Evolutionary conservation across 805 yeast species (phyloP), one percentile per base, ranked within the genome.

Genomic region (Pichia scutulata): DNA sequence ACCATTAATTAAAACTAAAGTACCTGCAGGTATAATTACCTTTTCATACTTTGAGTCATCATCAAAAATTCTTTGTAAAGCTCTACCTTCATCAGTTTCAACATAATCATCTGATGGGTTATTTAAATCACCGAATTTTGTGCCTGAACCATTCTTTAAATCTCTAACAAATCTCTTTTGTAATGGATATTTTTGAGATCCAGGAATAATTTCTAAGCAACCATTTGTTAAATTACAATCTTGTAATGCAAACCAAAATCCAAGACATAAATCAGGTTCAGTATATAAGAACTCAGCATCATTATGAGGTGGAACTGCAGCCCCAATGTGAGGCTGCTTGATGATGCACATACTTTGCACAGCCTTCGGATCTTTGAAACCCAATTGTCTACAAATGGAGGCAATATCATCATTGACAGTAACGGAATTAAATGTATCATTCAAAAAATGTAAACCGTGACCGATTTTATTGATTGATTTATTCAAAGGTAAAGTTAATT

Each of bases 191-290:
- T 66, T 69, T 60, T 86, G 93, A 4, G 87, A 77, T 0, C 90
- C 92, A 0, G 90, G 89, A 16, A 77, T 71, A 58, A 74, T 84
- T 51, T 80, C 75, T 19, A 86, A 68, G 52, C 92, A 84, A 0
- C 95, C 93, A 63, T 86, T 86, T 6, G 66, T 68, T 2, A 62
- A 51, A 1, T 83, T 80, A 62, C 93, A 86, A 57, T 84, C 86
- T 57, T 86, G 89, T 54, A 86, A 65, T 0, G 93, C 90, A 60
- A 81, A 78, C 95, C 95, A 86, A 61, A 83, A 86, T 2, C 95
- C 95, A 39, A 85, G 63, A 1, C 89, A 88, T 2, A 79, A 68
- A 47, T 76, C 81, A 3, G 95, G 95, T 18, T 78, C 70, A 0
- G 93, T 86, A 64, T 72, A 86, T 24, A 86, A 69, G 57, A 86